A percentile compares a stretch with the other conserved stretches of the same genome.
phyloP scores from a whole-genome alignment of 1,139 yeast genomes.

The Nadsonia commutata region DNA sequence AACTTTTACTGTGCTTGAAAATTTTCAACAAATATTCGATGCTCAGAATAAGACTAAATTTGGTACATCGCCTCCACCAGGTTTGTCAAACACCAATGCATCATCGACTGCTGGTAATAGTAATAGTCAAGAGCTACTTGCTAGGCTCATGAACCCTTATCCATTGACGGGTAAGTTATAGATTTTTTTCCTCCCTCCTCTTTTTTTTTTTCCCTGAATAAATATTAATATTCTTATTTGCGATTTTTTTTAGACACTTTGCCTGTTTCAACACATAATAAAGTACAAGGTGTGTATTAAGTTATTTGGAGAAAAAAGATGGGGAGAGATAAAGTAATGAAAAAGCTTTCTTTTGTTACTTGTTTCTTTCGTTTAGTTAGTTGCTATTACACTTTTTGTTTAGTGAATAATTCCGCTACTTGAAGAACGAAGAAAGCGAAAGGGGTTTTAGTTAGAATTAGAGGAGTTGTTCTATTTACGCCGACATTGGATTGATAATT shows the following conservation, averaged over 20 bases:
- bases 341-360: too few species aligned
- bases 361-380: too few species aligned
- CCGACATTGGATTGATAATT: too few species aligned
- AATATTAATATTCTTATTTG: background rate
- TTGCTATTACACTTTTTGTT: too few species aligned
- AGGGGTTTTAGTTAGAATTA: too few species aligned
- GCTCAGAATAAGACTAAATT: background rate
- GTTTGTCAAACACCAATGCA: constrained; percentile 10
- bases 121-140: constrained; percentile 24
- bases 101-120: constrained; percentile 13
- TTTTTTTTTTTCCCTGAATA: background rate
- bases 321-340: too few species aligned
- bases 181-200: constrained; percentile 1
- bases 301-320: background rate
- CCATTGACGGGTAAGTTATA: background rate
- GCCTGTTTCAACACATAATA: background rate
- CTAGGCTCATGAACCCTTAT: constrained; percentile 23
- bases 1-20: constrained; percentile 7
- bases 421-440: too few species aligned
- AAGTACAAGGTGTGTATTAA: constrained; percentile 9
- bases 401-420: too few species aligned
- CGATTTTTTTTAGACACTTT: background rate
- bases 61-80: constrained; percentile 20
- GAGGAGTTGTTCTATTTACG: too few species aligned
- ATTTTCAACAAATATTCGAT: constrained; percentile 5